These are phyloP conservation scores for Schizochytrium sp. DNA, from an alignment of 108 stramenopile species.

Conservation along the genomic window DNA sequence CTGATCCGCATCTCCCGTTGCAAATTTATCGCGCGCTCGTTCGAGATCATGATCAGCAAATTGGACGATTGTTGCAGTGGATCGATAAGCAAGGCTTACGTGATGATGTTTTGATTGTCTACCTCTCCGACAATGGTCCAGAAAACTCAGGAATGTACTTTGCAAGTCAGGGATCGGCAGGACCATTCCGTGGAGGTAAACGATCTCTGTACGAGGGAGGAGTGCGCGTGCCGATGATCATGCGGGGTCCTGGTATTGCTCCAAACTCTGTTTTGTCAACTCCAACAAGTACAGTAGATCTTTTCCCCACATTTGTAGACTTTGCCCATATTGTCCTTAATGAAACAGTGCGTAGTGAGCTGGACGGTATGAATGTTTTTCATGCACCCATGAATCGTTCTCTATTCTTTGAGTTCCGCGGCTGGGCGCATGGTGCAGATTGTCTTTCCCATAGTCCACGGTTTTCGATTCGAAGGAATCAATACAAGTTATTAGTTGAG, in stretches of 20 bases:
- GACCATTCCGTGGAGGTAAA: slow-evolving; percentile 43
- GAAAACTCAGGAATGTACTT: neutral
- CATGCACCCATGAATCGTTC: neutral
- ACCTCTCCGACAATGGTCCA: slow-evolving; percentile 58
- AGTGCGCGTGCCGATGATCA: slow-evolving; percentile 9
- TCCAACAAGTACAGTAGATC: neutral
- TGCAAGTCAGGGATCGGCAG: slow-evolving; percentile 30
- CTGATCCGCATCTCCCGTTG: neutral
- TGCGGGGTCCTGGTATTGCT: slow-evolving; percentile 12
- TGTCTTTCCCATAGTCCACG: slow-evolving; percentile 7
- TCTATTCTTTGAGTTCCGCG: slow-evolving; percentile 34
- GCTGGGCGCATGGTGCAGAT: slow-evolving; percentile 44
- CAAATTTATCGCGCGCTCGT: slow-evolving; percentile 51
- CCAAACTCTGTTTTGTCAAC: neutral
- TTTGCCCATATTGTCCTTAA: neutral
- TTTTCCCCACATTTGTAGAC: neutral
- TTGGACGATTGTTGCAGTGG: slow-evolving; percentile 14
- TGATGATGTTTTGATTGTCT: slow-evolving; percentile 27
- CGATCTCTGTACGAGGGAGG: slow-evolving; percentile 53
- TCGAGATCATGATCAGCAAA: slow-evolving; percentile 23
- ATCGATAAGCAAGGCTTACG: slow-evolving; percentile 8
- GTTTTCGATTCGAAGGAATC: slow-evolving; percentile 12
- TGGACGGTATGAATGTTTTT: slow-evolving; percentile 9
- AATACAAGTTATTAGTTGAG: neutral
- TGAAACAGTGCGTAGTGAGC: neutral